Percentiles rank a stretch among this genome's conserved stretches.
phyloP scores from a whole-genome alignment of 805 yeast genomes.

The Candida rishiriensis region DNA sequence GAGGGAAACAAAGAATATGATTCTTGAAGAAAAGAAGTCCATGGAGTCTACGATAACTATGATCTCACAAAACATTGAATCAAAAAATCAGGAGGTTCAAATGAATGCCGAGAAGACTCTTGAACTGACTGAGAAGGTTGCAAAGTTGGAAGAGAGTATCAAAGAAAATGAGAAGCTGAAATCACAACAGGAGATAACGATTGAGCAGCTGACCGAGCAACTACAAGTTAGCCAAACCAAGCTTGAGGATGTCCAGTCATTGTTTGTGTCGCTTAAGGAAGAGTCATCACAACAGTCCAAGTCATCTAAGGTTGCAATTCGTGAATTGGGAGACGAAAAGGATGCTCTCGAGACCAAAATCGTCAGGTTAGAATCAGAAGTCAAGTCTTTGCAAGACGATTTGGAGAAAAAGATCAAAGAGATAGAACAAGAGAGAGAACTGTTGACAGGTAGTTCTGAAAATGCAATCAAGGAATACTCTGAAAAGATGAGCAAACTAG shows the following conservation, averaged over 20 bases:
- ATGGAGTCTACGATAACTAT: conserved; percentile 28
- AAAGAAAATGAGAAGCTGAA: not conserved
- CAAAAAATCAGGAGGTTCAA: conserved; percentile 15
- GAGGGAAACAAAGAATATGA: conserved; percentile 24
- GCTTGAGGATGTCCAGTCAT: conserved; percentile 2
- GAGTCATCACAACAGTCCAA: conserved; percentile 11
- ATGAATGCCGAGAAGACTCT: conserved; percentile 2
- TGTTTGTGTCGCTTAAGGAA: conserved; percentile 18
- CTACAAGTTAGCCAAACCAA: not conserved
- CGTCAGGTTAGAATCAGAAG: conserved; percentile 25
- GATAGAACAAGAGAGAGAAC: conserved; percentile 46
- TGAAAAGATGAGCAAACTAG: conserved; percentile 40
- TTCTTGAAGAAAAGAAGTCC: conserved; percentile 30
- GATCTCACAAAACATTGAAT: conserved; percentile 31
- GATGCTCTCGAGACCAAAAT: conserved; percentile 15
- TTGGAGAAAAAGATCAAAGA: conserved; percentile 36
- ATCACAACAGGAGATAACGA: not conserved
- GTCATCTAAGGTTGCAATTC: conserved; percentile 9
- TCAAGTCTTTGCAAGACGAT: conserved; percentile 28
- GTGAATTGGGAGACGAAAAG: conserved; percentile 19
- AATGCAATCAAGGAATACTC: conserved; percentile 45
- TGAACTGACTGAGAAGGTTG: conserved; percentile 3
- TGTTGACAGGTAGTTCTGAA: conserved; percentile 46
- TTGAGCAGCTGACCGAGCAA: not conserved
- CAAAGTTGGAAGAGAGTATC: not conserved